Percentiles rank a stretch among this genome's conserved stretches.
These are phyloP conservation scores for Apiospora pterosperma DNA, from an alignment of 2,329 filamentous ascomycete genomes.

Conservation along the genomic window DNA sequence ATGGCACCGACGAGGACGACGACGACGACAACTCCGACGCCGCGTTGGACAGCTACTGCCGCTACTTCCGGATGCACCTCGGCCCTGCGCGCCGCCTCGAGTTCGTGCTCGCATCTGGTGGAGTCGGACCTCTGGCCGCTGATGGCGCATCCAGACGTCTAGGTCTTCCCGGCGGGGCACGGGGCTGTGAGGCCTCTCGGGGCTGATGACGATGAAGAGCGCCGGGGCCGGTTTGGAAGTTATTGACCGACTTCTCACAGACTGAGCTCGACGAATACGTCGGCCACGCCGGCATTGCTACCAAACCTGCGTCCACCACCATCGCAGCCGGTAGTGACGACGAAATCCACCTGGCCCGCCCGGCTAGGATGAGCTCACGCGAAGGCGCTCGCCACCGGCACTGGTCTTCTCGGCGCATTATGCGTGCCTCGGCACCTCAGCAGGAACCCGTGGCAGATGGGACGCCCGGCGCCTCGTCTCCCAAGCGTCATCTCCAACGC, in stretches of 20 bases:
- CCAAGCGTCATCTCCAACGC: background rate
- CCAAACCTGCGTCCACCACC: too few species aligned
- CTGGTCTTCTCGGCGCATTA: background rate
- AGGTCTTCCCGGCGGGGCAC: too few species aligned
- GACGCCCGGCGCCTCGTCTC: background rate
- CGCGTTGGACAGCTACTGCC: constrained; percentile 27
- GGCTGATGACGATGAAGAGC: too few species aligned
- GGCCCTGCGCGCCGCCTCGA: constrained; percentile 15
- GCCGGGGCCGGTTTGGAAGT: too few species aligned
- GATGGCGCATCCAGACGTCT: constrained; percentile 13
- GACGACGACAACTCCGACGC: constrained; percentile 14
- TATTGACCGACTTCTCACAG: too few species aligned
- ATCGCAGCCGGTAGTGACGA: background rate
- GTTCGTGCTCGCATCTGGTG: constrained; percentile 24
- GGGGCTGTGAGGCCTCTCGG: too few species aligned
- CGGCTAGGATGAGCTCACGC: background rate
- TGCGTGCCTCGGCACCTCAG: background rate
- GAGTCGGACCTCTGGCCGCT: constrained; percentile 23
- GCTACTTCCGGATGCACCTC: constrained; percentile 22
- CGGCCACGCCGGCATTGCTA: too few species aligned
- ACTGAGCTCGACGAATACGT: too few species aligned
- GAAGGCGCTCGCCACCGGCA: background rate
- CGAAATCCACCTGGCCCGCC: background rate
- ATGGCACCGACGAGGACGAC: too few species aligned
- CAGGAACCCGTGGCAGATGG: background rate